Evolutionary conservation across 495 filamentous ascomycete species (phyloP).

Genomic region (Xylaria venustula): DNA sequence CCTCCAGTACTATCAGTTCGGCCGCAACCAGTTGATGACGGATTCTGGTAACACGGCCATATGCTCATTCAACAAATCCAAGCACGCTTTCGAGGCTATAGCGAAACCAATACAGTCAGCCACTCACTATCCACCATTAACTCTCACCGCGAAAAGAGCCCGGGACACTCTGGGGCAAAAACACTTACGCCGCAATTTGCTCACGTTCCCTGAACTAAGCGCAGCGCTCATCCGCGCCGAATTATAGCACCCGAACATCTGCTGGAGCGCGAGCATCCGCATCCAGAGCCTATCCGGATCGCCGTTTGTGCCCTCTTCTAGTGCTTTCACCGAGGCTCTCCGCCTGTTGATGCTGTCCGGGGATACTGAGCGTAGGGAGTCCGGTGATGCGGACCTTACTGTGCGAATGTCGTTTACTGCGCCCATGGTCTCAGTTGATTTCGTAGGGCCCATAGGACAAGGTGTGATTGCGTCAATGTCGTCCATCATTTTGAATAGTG

Average conservation of each 20-base stretch:
- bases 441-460: conserved; percentile 16
- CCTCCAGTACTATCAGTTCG: neutral
- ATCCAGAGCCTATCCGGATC: conserved; percentile 41
- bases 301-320: conserved; percentile 30
- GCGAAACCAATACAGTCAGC: neutral
- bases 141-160: no score
- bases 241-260: conserved; percentile 44
- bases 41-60: conserved; percentile 37
- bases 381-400: conserved; percentile 24
- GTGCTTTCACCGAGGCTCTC: conserved; percentile 27
- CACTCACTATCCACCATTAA: neutral
- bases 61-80: conserved; percentile 45
- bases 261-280: conserved; percentile 46
- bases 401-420: conserved; percentile 15
- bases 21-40: conserved; percentile 9
- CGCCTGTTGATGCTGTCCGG: conserved; percentile 17
- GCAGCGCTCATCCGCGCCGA: conserved; percentile 45
- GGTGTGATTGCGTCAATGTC: conserved; percentile 34
- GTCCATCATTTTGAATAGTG: conserved; percentile 11
- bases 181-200: conserved; percentile 39
- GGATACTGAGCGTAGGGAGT: conserved; percentile 19
- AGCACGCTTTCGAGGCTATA: conserved; percentile 39
- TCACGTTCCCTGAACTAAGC: conserved; percentile 32
- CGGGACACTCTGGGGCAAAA: neutral
- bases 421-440: conserved; percentile 11